Percentiles rank a stretch among this genome's conserved stretches.
These are phyloP conservation scores for Aspergillus sp. DNA, from an alignment of 2,329 filamentous ascomycete genomes.

Conservation along the genomic window DNA sequence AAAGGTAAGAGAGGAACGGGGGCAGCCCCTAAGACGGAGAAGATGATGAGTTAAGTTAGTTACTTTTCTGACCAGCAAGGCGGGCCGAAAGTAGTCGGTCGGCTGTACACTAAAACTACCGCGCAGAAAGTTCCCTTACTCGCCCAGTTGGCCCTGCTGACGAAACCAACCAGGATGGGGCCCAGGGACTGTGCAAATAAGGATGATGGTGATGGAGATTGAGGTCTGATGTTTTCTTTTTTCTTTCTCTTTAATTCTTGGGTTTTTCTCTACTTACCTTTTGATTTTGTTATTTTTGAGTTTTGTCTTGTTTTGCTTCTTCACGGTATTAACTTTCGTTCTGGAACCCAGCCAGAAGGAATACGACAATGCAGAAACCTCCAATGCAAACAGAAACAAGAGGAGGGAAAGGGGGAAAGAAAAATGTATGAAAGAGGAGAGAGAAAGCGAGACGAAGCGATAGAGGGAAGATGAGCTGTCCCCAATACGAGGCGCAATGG, in stretches of 20 bases:
- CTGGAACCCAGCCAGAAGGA: neutral
- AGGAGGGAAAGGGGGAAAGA: neutral
- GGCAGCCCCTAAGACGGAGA: conserved; percentile 13
- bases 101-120: neutral
- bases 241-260: neutral
- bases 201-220: no score
- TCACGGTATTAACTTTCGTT: neutral
- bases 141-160: neutral
- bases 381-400: neutral
- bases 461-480: neutral
- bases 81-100: conserved; percentile 12
- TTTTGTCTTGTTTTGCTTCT: neutral
- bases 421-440: neutral
- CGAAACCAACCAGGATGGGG: neutral
- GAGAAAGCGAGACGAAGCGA: neutral
- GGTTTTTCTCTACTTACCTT: neutral
- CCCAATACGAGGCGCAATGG: neutral
- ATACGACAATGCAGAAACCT: neutral
- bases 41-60: neutral
- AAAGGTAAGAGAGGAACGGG: conserved; percentile 1
- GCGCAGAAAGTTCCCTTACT: neutral
- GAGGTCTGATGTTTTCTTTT: neutral
- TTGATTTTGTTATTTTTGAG: neutral
- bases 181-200: no score
- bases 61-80: conserved; percentile 6